phyloP scores from a whole-genome alignment of 345 rosid genomes.

The Citrus cavaleriei region DNA sequence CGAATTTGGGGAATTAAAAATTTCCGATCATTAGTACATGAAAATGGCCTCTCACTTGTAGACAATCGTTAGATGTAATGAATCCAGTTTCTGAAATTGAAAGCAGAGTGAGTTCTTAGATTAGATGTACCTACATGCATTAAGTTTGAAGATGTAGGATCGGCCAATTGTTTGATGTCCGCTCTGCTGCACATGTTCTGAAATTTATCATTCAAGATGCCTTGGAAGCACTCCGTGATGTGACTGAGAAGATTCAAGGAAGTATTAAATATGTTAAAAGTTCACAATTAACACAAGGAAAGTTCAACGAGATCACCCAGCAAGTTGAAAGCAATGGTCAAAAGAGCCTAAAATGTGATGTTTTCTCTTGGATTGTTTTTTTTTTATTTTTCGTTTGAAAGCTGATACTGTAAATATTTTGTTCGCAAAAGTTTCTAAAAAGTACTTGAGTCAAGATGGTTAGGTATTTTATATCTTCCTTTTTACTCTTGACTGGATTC shows the following conservation, averaged over 20 bases:
- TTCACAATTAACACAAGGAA: conserved; percentile 54
- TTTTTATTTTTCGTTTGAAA: background rate
- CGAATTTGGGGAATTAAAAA: too few relatives aligned
- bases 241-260: conserved; percentile 68
- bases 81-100: too few relatives aligned
- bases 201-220: conserved; percentile 62
- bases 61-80: too few relatives aligned
- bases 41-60: too few relatives aligned
- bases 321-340: conserved; percentile 52
- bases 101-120: too few relatives aligned
- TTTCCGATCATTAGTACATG: too few relatives aligned
- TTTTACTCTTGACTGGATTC: background rate
- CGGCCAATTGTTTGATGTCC: too few relatives aligned
- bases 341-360: conserved; percentile 23
- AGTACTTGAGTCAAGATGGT: background rate
- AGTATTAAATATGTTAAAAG: conserved; percentile 73
- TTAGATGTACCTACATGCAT: too few relatives aligned
- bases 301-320: conserved; percentile 68
- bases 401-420: background rate
- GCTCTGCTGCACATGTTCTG: conserved; percentile 38
- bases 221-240: conserved; percentile 51
- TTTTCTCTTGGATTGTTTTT: background rate
- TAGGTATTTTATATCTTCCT: background rate
- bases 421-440: background rate
- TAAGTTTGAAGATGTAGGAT: too few relatives aligned